Conservation (phyloP, 305 asterid genomes). For the Rubia peregrina region DNA sequence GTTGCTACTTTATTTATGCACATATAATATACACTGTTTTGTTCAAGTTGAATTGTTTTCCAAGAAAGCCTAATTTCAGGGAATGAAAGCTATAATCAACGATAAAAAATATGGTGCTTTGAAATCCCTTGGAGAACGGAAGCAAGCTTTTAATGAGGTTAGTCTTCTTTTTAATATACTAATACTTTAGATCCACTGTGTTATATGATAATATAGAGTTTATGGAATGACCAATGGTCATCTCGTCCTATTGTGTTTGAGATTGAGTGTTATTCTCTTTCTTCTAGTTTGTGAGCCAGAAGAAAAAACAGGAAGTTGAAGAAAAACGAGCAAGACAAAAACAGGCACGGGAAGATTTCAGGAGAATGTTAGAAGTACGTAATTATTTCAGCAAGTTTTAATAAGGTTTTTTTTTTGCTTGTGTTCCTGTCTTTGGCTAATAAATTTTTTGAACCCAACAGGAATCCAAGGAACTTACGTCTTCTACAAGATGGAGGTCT, state of each 20-base stretch:
- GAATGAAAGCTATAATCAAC: slow-evolving; percentile 80
- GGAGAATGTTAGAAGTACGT: slow-evolving; percentile 75
- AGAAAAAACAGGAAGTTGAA: slow-evolving; percentile 81
- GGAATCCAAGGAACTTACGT: slow-evolving; percentile 74
- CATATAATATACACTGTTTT: slow-evolving; percentile 14
- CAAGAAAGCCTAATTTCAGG: slow-evolving; percentile 34
- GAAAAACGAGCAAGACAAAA: slow-evolving; percentile 79
- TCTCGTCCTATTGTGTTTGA: slow-evolving; percentile 18
- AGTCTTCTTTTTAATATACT: slow-evolving; percentile 17
- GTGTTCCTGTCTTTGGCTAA: not conserved
- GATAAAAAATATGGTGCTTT: slow-evolving; percentile 84
- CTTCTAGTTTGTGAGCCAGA: slow-evolving; percentile 66
- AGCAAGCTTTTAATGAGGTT: slow-evolving; percentile 90
- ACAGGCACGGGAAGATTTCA: slow-evolving; percentile 78
- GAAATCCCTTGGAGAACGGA: slow-evolving; percentile 74
- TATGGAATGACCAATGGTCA: slow-evolving; percentile 13
- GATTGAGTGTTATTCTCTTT: slow-evolving; percentile 20
- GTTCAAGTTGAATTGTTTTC: slow-evolving; percentile 17
- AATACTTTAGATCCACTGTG: not conserved
- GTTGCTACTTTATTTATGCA: slow-evolving; percentile 28
- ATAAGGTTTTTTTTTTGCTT: slow-evolving; percentile 6
- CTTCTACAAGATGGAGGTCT: slow-evolving; percentile 84
- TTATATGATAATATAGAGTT: not conserved
- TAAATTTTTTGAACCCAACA: slow-evolving; percentile 24
- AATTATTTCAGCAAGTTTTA: slow-evolving; percentile 1